Evolutionary conservation across 495 filamentous ascomycete species (phyloP).

Genomic region (Aspergillus nanangensis): DNA sequence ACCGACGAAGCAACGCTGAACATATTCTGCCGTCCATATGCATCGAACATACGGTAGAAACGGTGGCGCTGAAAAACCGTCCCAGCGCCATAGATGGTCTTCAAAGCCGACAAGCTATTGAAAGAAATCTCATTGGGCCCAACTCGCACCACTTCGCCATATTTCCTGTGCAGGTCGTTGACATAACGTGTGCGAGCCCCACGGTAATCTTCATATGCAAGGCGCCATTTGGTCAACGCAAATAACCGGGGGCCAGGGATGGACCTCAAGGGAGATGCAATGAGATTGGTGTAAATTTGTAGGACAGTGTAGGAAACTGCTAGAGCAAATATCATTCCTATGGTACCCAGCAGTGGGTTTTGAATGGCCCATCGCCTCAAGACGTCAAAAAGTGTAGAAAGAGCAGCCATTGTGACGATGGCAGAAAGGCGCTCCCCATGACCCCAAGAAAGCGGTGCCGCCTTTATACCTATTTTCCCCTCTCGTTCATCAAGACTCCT

Average conservation of each 20-base stretch:
- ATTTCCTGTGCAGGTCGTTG: constrained; percentile 25
- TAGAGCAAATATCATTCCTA: background rate
- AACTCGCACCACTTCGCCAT: constrained; percentile 37
- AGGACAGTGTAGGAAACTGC: background rate
- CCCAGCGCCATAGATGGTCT: constrained; percentile 38
- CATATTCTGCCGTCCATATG: constrained; percentile 30
- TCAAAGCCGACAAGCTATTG: constrained; percentile 18
- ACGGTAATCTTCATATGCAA: constrained; percentile 26
- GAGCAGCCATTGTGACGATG: background rate
- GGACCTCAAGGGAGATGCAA: background rate
- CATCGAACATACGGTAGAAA: constrained; percentile 42
- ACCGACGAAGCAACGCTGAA: constrained; percentile 26
- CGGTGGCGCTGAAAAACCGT: constrained; percentile 29
- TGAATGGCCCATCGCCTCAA: background rate
- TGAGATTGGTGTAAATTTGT: background rate
- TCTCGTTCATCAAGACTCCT: too few species aligned
- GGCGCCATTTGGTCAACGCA: constrained; percentile 18
- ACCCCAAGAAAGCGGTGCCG: too few species aligned
- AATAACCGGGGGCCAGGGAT: constrained; percentile 27
- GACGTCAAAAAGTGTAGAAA: background rate
- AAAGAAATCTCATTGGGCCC: constrained; percentile 39
- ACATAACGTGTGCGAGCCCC: constrained; percentile 26
- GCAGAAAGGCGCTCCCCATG: background rate
- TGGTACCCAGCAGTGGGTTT: background rate
- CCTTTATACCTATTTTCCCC: too few species aligned